phyloP scores from a whole-genome alignment of 306 rosid species.

The Prunus fruticosa region DNA sequence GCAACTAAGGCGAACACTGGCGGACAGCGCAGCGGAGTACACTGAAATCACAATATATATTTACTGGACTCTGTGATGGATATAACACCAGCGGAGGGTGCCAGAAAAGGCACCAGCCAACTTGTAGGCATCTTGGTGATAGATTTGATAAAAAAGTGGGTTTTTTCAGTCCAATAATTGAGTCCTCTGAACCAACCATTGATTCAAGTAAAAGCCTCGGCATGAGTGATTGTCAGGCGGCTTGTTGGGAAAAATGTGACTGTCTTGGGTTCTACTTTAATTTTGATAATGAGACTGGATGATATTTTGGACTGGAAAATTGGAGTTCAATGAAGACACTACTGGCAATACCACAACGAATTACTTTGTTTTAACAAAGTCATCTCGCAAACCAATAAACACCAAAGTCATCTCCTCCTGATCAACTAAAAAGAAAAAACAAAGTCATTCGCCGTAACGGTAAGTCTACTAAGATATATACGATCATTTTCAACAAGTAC shows the following conservation, averaged over 20 bases:
- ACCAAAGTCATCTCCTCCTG: too few relatives aligned
- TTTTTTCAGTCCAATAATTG: too few relatives aligned
- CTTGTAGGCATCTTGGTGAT: not conserved
- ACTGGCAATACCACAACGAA: not conserved
- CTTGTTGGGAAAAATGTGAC: constrained; percentile 4
- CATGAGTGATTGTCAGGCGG: not conserved
- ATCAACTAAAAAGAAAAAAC: too few relatives aligned
- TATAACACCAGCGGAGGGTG: not conserved
- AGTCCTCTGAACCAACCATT: too few relatives aligned
- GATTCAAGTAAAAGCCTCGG: not conserved
- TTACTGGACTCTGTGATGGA: not conserved
- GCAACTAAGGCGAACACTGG: too few relatives aligned
- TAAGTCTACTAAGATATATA: not conserved
- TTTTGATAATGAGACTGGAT: not conserved
- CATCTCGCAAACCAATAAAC: too few relatives aligned
- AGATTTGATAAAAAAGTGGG: not conserved
- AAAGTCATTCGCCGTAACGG: not conserved
- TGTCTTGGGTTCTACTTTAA: not conserved
- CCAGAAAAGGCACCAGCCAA: not conserved
- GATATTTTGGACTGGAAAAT: not conserved
- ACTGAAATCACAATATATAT: too few relatives aligned
- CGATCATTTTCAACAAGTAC: not conserved
- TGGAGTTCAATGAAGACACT: not conserved
- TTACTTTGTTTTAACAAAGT: not conserved
- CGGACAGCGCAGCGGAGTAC: too few relatives aligned